Base-by-base conservation (phyloP, 2,329 filamentous ascomycete genomes). In the Epichloe elymi region DNA sequence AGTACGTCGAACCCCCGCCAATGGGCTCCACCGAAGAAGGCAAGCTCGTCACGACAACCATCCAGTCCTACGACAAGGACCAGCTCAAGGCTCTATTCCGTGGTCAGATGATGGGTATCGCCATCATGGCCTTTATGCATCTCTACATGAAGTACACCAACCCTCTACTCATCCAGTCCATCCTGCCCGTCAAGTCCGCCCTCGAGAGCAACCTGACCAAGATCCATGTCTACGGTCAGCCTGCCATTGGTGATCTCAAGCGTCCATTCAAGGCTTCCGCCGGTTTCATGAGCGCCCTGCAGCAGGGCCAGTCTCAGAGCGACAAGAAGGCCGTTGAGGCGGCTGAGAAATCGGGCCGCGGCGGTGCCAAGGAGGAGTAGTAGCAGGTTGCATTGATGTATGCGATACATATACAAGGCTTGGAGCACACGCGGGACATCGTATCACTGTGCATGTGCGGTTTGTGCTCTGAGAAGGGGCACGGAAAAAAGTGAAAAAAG, bases 141-240 rank as follows among this genome's bases (percentile, higher is more conserved):
- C 59, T 98, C 55, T 98, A 97, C 83, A 86, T 98, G 79, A 90
- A 96, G 71, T 98, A 97, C 84, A 97, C 90, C 74, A 98, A 97
- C 82, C 93, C 93, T 41, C 86, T 98, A 48, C 76, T 96, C 64
- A 95, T 98, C 74, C 93, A 98, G 81, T 94, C 86, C 69, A 95
- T 98, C 74, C 93, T 98, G 66, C 93, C 93, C 36, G 77, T 97
- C 70, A 98, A 98, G 84, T 80, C 86, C 66, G 91, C 89, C 44
- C 80, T 98, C 70, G 93, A 98, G 78, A 79, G 85, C 73, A 97
- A 96, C 78, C 76, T 96, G 62, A 80, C 93, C 76, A 96, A 97
- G 81, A 91, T 98, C 65, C 86, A 97, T 73, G 60, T 98, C 57
- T 86, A 90, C 57, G 90, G 90, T 63, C 76, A 93, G 70, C 81